Percentiles rank a stretch among this genome's conserved stretches.
phyloP scores from a whole-genome alignment of 495 filamentous ascomycete genomes.

The Cercophora newfieldiana region DNA sequence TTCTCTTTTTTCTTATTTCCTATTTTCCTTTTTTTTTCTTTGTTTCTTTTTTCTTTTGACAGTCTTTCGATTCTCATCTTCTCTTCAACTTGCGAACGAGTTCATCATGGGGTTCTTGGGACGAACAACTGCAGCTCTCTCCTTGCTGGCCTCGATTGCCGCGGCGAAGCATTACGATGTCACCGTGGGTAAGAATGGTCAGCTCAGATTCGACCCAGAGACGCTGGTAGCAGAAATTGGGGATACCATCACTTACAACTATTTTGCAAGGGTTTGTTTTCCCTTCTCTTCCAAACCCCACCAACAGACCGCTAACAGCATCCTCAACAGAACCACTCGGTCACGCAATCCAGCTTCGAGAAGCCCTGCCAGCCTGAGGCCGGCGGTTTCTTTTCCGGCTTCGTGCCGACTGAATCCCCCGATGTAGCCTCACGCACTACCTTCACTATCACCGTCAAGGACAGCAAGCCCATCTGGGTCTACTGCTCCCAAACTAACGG shows the following conservation, averaged over 20 bases:
- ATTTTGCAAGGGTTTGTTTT: slow-evolving; percentile 46
- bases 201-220: slow-evolving; percentile 39
- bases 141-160: slow-evolving; percentile 31
- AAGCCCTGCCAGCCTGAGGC: slow-evolving; percentile 57
- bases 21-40: neutral
- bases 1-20: neutral
- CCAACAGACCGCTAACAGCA: neutral
- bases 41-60: neutral
- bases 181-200: slow-evolving; percentile 39
- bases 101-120: slow-evolving; percentile 32
- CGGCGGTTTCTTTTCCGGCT: slow-evolving; percentile 52
- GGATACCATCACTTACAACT: slow-evolving; percentile 60
- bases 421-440: slow-evolving; percentile 40
- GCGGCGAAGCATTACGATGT: slow-evolving; percentile 33
- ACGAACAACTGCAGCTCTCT: slow-evolving; percentile 27
- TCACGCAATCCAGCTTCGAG: slow-evolving; percentile 57
- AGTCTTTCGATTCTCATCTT: neutral
- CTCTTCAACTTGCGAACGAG: neutral
- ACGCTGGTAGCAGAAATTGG: slow-evolving; percentile 34
- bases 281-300: neutral
- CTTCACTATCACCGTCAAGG: slow-evolving; percentile 58
- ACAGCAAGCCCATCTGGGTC: slow-evolving; percentile 60
- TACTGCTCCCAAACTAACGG: slow-evolving; percentile 53
- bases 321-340: slow-evolving; percentile 56
- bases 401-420: slow-evolving; percentile 37